Evolutionary conservation across 2,329 filamentous ascomycete species (phyloP).

Genomic region (Aureobasidium melanogenum): DNA sequence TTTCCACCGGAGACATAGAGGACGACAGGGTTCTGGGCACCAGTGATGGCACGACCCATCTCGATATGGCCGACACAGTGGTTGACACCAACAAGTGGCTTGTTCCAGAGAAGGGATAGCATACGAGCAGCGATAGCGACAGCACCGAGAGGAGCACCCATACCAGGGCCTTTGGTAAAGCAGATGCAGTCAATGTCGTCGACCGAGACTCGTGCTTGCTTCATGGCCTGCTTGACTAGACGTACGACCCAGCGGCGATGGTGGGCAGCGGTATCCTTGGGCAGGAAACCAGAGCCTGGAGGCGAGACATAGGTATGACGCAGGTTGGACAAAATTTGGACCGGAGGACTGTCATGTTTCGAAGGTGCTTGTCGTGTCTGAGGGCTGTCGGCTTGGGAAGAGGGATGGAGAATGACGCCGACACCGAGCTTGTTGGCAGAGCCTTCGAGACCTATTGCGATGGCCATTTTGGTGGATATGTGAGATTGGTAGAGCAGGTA

Average conservation of each 20-base stretch:
- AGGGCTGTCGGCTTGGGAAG: slow-evolving; percentile 29
- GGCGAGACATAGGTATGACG: slow-evolving; percentile 89
- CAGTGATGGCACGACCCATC: slow-evolving; percentile 92
- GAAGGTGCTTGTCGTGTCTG: slow-evolving; percentile 15
- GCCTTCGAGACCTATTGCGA: slow-evolving; percentile 72
- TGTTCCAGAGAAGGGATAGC: slow-evolving; percentile 73
- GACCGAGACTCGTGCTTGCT: slow-evolving; percentile 53
- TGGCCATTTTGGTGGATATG: slow-evolving; percentile 33
- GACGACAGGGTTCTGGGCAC: slow-evolving; percentile 83
- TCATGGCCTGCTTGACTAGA: slow-evolving; percentile 71
- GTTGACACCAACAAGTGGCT: slow-evolving; percentile 88
- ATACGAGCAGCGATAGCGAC: slow-evolving; percentile 81
- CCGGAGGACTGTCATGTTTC: slow-evolving; percentile 30
- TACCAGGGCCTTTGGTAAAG: slow-evolving; percentile 91
- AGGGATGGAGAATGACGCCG: slow-evolving; percentile 75
- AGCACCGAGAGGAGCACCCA: slow-evolving; percentile 85
- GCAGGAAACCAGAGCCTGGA: slow-evolving; percentile 87
- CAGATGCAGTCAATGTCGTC: slow-evolving; percentile 81
- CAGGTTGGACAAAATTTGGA: slow-evolving; percentile 79
- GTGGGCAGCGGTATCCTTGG: slow-evolving; percentile 90
- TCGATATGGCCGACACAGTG: slow-evolving; percentile 98
- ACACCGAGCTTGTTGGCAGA: slow-evolving; percentile 97
- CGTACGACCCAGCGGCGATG: slow-evolving; percentile 78
- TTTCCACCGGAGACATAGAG: slow-evolving; percentile 94
- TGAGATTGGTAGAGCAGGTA: neutral